Conservation (phyloP, 2,329 filamentous ascomycete species). For the Periconia sp. region DNA sequence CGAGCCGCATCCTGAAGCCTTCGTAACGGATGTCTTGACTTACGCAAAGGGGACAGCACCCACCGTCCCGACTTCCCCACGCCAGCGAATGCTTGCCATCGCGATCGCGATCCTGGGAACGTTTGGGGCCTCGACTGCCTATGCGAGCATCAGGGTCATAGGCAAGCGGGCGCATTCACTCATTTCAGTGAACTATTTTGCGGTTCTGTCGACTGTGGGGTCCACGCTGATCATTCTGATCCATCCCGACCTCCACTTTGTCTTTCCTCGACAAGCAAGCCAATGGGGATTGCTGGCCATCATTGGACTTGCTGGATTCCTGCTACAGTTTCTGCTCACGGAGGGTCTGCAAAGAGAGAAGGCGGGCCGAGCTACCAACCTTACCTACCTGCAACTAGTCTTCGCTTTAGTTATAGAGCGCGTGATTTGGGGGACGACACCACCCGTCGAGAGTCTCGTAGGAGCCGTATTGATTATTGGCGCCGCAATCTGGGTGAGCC, state of each 20-base stretch:
- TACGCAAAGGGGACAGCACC: constrained; percentile 2
- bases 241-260: constrained; percentile 58
- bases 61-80: constrained; percentile 48
- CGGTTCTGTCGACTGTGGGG: constrained; percentile 66
- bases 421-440: constrained; percentile 52
- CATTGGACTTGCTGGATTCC: constrained; percentile 71
- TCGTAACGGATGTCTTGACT: neutral
- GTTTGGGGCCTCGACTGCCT: constrained; percentile 70
- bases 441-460: constrained; percentile 23
- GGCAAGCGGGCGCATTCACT: constrained; percentile 76
- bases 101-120: constrained; percentile 72
- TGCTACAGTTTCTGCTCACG: constrained; percentile 80
- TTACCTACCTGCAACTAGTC: constrained; percentile 68
- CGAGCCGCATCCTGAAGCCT: constrained; percentile 28
- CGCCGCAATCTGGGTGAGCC: constrained; percentile 28
- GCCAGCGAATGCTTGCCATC: constrained; percentile 69
- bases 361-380: constrained; percentile 59
- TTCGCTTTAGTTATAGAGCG: constrained; percentile 66
- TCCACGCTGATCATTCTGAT: constrained; percentile 59
- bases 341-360: constrained; percentile 71
- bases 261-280: constrained; percentile 52
- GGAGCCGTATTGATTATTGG: constrained; percentile 28
- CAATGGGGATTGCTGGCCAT: constrained; percentile 70
- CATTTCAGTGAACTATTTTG: constrained; percentile 81
- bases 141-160: constrained; percentile 74